A percentile compares a stretch with the other conserved stretches of the same genome.
phyloP scores from a whole-genome alignment of 2,329 filamentous ascomycete genomes.

The Aspergillus sp. region DNA sequence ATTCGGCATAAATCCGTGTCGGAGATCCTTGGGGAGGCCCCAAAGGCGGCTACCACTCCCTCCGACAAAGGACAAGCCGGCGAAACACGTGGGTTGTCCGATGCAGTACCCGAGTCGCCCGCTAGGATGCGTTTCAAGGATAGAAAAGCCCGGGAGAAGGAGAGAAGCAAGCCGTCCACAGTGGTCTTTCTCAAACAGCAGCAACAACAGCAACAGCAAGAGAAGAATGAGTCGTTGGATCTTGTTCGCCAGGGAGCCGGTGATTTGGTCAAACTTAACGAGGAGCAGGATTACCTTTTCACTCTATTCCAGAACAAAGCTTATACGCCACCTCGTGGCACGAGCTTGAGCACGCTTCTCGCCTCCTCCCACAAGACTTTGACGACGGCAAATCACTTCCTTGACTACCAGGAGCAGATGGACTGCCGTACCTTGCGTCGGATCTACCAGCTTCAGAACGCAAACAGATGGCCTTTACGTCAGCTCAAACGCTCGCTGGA shows the following conservation, averaged over 20 bases:
- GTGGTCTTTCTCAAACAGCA: slow-evolving; percentile 74
- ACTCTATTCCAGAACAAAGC: slow-evolving; percentile 63
- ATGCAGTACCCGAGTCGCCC: slow-evolving; percentile 28
- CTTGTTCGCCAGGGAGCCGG: slow-evolving; percentile 44
- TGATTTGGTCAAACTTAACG: slow-evolving; percentile 44
- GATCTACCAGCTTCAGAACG: slow-evolving; percentile 87
- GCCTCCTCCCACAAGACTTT: slow-evolving; percentile 85
- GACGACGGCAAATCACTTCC: slow-evolving; percentile 78
- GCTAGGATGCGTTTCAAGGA: slow-evolving; percentile 46
- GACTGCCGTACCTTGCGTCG: slow-evolving; percentile 81
- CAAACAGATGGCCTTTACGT: slow-evolving; percentile 87
- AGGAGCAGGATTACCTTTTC: slow-evolving; percentile 60
- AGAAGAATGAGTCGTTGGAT: slow-evolving; percentile 44
- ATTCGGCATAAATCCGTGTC: slow-evolving; percentile 71
- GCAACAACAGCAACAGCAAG: slow-evolving; percentile 47
- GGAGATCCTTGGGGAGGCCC: slow-evolving; percentile 66
- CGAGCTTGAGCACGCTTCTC: slow-evolving; percentile 67
- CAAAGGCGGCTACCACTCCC: slow-evolving; percentile 37
- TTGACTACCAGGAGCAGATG: slow-evolving; percentile 81
- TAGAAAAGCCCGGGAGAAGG: slow-evolving; percentile 58
- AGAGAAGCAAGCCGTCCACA: slow-evolving; percentile 64
- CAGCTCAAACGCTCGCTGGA: slow-evolving; percentile 84
- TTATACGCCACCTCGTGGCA: slow-evolving; percentile 53
- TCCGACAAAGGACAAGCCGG: slow-evolving; percentile 38
- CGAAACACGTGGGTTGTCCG: slow-evolving; percentile 29